These are phyloP conservation scores for Fusarium concolor DNA, from an alignment of 2,329 filamentous ascomycete genomes.

Conservation along the genomic window DNA sequence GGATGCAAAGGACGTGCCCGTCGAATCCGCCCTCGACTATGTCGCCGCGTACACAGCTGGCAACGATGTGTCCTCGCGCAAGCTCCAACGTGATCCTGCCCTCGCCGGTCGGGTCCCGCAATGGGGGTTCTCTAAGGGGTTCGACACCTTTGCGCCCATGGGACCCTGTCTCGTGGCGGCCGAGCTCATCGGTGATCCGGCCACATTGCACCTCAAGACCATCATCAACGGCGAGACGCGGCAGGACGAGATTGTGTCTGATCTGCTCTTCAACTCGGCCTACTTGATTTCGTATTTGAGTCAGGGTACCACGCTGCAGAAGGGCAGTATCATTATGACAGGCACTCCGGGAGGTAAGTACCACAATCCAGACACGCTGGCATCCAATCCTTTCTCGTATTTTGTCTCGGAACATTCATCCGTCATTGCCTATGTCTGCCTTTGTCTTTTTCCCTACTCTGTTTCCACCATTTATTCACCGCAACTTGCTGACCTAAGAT, in stretches of 20 bases:
- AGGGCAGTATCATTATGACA: slow-evolving; percentile 59
- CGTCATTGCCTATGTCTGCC: no score
- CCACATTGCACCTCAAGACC: slow-evolving; percentile 57
- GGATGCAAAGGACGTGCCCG: slow-evolving; percentile 61
- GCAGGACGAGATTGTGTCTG: slow-evolving; percentile 55
- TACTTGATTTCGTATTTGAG: slow-evolving; percentile 54
- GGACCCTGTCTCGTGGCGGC: slow-evolving; percentile 62
- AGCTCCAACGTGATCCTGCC: slow-evolving; percentile 61
- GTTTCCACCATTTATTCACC: no score
- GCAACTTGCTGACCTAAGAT: not conserved
- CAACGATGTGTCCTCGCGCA: slow-evolving; percentile 67
- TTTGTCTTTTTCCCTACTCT: no score
- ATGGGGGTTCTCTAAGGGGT: slow-evolving; percentile 68
- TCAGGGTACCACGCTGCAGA: slow-evolving; percentile 56
- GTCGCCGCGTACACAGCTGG: slow-evolving; percentile 65
- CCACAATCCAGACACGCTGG: rapidly evolving
- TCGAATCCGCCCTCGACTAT: slow-evolving; percentile 58
- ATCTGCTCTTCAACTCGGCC: slow-evolving; percentile 59
- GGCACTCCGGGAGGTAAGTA: slow-evolving; percentile 52
- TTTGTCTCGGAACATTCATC: no score
- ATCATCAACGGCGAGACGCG: slow-evolving; percentile 60
- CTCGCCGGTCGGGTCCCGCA: slow-evolving; percentile 65
- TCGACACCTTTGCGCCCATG: slow-evolving; percentile 66
- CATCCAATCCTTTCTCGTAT: no score
- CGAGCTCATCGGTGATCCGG: slow-evolving; percentile 55